Evolutionary conservation across 2,329 filamentous ascomycete species (phyloP), one percentile per base, ranked within the genome.

Genomic region (Aspergillus hiratsukae): DNA sequence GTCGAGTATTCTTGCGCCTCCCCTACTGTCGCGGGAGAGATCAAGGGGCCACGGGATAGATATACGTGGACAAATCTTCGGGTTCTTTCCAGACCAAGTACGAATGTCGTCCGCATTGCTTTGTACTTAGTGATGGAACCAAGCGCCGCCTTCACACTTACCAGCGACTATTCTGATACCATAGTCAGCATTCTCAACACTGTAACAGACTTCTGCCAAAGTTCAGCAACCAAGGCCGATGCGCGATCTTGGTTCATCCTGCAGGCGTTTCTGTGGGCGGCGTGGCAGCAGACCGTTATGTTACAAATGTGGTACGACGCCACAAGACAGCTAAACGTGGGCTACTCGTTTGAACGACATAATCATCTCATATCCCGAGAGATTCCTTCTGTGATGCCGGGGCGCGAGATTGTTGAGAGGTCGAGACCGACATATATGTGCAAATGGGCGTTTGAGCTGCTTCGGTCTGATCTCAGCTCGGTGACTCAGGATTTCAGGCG

Each of bases 401-500:
- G 40, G 10, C 54, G 46, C 8, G 40, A 53, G 11, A 41, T 7
- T 1, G n/a, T 55, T 6, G 53, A 48, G 25, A 3, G 17, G 10
- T 7, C 11, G 3, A 19, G 55, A 37, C 54, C 60, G 10, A 31
- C 45, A 1, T 61, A 58, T 55, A 58, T 63, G 59, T 64, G 62
- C 25, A 57, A 55, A 29, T 61, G 59, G 62, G 62, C 62, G 6
- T 63, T 63, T 60, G 59, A 64, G 52, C 59, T 63, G n/a, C 55
- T 64, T 19, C 61, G 61, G 19, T 54, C 52, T 3, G 51, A 59
- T 50, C 53, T 53, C 3, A 54, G 46, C 35, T 53, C 51, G 21
- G 43, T 64, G 23, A 58, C 51, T 23, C 55, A 55, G 43, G 61
- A 63, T 54, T 64, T 64, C 31, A 52, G 61, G 29, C 31, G 28